A percentile compares a stretch with the other conserved stretches of the same genome.
Conservation (phyloP, 2,329 filamentous ascomycete genomes). For the Fusarium secorum region DNA sequence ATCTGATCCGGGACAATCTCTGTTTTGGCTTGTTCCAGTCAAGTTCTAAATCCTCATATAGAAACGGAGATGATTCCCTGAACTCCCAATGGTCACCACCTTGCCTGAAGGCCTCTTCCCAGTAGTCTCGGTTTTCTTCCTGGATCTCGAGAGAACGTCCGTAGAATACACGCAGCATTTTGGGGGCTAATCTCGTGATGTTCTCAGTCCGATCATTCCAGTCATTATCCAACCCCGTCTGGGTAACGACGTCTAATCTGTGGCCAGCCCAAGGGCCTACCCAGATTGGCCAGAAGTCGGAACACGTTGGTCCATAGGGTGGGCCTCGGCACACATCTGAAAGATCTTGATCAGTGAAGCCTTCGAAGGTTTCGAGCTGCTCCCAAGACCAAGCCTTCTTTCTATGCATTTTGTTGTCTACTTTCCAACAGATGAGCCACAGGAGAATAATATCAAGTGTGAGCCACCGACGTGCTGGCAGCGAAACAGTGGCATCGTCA, state of each 20-base stretch:
- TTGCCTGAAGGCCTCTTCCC: not conserved
- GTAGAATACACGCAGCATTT: conserved; percentile 2
- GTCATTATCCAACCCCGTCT: not conserved
- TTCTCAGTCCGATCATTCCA: conserved; percentile 8
- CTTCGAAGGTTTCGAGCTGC: not conserved
- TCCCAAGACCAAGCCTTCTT: not conserved
- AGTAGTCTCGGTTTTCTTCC: not conserved
- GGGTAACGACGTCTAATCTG: conserved; percentile 3
- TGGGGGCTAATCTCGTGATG: not conserved
- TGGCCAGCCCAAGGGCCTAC: conserved; percentile 6
- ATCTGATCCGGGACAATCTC: accelerated
- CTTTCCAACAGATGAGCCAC: conserved; percentile 21
- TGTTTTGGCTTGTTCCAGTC: not conserved
- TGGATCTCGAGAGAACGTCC: not conserved
- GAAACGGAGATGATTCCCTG: no score
- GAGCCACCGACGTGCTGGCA: not conserved
- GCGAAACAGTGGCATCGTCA: not conserved
- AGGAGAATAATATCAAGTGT: conserved; percentile 10
- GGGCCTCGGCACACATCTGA: not conserved
- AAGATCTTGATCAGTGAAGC: not conserved
- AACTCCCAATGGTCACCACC: not conserved
- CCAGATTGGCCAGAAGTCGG: conserved; percentile 1
- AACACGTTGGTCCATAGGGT: not conserved
- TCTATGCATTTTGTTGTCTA: accelerated
- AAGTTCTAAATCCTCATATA: not conserved